Evolutionary conservation across 139 green algal genomes (phyloP), one percentile per base, ranked within the genome.

Genomic region (Chlorella sp.): DNA sequence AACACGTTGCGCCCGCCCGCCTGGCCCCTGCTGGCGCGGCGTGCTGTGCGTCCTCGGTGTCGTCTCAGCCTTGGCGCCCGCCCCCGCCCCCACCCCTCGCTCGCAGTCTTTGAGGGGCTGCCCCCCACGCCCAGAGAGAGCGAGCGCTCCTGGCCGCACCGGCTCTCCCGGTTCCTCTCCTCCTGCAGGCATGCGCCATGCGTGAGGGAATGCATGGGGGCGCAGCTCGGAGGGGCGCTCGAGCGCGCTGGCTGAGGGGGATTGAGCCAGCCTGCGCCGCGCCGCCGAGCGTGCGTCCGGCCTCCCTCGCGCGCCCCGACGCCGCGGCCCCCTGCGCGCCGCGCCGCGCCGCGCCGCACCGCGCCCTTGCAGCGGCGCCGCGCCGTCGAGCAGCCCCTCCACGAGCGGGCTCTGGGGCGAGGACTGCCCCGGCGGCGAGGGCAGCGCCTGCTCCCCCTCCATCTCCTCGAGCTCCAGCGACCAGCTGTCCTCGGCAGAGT

Each of bases 81-180:
- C 12, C 8, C 60, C 35, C 33, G 36, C 14, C 60, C 17, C n/a
- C 5, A 45, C 33, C 3, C 35, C 36, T 45, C 35, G 17, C 61
- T 67, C 17, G 60, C 72, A 77, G 72, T 71, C 27, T 19, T 61
- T 3, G 72, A 77, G 21, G 45, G 72, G 33, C 48, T 77, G 43
- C 72, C 72, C 1, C 35, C 60, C 60, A 77, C 72, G 7, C 72
- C 72, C 23, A 36, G 60, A 5, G 66, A 36, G 50, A 27, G 55
- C 55, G 55, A 64, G 41, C 38, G 31, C 8, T 67, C 62, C 50
- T 67, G 62, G 43, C 51, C 65, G 12, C 75, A 55, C 36, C 73
- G 77, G 56, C 56, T 87, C 25, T 70, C 73, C 67, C 71, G 77
- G 35, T 74, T 84, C 35, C 71, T 87, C 43, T 71, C 73, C 56